Base-by-base conservation (phyloP, 805 yeast genomes). In the Yamadazyma insecticola region DNA sequence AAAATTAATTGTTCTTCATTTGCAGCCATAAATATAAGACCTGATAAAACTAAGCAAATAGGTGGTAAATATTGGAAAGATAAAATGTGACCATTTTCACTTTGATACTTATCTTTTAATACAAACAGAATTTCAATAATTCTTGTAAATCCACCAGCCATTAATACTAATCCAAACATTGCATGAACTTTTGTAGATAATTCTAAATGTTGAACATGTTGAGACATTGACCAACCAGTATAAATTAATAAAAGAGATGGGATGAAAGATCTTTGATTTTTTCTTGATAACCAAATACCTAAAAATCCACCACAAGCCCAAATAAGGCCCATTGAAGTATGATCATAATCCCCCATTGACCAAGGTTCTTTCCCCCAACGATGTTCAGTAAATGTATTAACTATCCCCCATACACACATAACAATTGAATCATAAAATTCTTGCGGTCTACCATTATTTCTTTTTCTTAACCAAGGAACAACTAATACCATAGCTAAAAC, bases 271-370 rank as follows among this genome's bases (percentile, higher is more conserved):
- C 96, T 71, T 27, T 81, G 77, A 31, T 75, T 74, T 26, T 55
- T 55, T 20, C 56, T 48, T 2, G 94, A 73, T 35, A 89, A 59
- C 57, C 73, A 83, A 38, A 90, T 68, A 1, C 97, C 97, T 16
- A 88, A 57, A 42, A 88, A 61, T 6, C 97, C 97, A 34, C 95
- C 94, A 30, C 86, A 76, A 94, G 96, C 88, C 95, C 97, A 90
- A 18, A 90, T 72, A 35, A 90, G 83, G 1, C 97, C 97, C 96
- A 90, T 87, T 13, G 92, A 76, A 0, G 97, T 89, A 56, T 89
- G 97, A 61, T 89, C 96, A 54, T 81, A 86, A 55, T 88, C 97
- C 7, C 95, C 92, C 66, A 84, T 94, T 25, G 75, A 71, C 97
- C 97, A 90, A 6, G 67, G 76, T 51, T 88, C 92, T 19, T 55